Evolutionary conservation across 176 grass and related monocot genomes (phyloP).

Genomic region (Oryza punctata): DNA sequence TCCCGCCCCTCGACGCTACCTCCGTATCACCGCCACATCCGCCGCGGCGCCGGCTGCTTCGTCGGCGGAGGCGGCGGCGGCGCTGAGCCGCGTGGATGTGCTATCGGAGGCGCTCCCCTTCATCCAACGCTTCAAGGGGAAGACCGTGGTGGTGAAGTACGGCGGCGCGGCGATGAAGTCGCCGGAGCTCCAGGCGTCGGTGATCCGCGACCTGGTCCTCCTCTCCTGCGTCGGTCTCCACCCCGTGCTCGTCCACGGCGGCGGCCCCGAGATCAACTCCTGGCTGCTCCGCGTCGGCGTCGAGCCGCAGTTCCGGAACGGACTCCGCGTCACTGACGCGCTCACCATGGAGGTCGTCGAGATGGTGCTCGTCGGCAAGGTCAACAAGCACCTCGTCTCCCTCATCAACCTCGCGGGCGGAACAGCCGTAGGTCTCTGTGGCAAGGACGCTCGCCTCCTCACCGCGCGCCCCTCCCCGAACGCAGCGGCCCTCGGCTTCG

Average conservation of each 20-base stretch:
- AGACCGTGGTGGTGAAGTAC: constrained; percentile 84
- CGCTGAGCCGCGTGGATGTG: constrained; percentile 49
- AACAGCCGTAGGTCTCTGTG: constrained; percentile 58
- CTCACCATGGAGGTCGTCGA: constrained; percentile 73
- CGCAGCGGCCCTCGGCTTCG: constrained; percentile 50
- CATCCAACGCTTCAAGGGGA: constrained; percentile 75
- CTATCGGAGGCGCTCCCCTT: constrained; percentile 83
- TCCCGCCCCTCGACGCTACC: neutral
- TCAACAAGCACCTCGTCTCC: constrained; percentile 71
- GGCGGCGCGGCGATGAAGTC: constrained; percentile 76
- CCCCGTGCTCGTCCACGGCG: constrained; percentile 68
- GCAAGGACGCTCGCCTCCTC: constrained; percentile 75
- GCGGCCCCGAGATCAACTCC: constrained; percentile 72
- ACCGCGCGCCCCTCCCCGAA: constrained; percentile 59
- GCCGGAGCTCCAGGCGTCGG: constrained; percentile 55
- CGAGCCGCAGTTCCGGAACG: constrained; percentile 67
- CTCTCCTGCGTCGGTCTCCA: constrained; percentile 74
- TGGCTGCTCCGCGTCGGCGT: constrained; percentile 57
- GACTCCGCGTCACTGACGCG: constrained; percentile 66
- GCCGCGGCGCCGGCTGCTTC: neutral
- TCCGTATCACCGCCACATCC: constrained; percentile 36
- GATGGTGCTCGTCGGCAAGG: constrained; percentile 79
- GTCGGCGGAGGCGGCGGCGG: neutral
- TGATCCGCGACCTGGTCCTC: constrained; percentile 72
- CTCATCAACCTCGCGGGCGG: constrained; percentile 55